These are phyloP conservation scores for Hypomyces rosellus DNA, from an alignment of 2,329 filamentous ascomycete species.

Conservation along the genomic window DNA sequence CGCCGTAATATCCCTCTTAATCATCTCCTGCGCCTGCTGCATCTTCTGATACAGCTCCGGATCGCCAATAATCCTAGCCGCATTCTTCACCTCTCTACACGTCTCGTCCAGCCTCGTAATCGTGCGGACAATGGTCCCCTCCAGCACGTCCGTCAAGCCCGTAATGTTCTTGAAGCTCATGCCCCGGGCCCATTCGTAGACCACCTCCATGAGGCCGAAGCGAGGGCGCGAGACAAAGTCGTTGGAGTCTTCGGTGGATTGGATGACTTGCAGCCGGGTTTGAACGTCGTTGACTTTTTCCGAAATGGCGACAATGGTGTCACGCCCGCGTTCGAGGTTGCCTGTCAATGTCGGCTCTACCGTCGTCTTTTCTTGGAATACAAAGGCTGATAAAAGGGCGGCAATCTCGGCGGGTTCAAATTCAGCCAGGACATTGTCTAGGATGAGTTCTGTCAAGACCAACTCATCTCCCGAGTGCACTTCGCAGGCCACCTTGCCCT, in stretches of 20 bases:
- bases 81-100: constrained; percentile 95
- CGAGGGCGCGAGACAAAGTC: constrained; percentile 83
- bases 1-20: constrained; percentile 90
- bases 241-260: constrained; percentile 82
- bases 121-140: constrained; percentile 92
- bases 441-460: constrained; percentile 88
- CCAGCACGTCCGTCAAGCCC: constrained; percentile 88
- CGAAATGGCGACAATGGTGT: constrained; percentile 81
- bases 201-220: constrained; percentile 93
- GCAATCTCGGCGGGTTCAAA: constrained; percentile 97
- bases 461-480: constrained; percentile 96
- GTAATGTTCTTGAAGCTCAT: constrained; percentile 99
- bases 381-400: constrained; percentile 85
- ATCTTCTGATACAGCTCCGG: constrained; percentile 93
- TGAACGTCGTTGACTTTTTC: constrained; percentile 91
- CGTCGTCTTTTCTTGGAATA: constrained; percentile 96
- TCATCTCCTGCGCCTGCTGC: constrained; percentile 94
- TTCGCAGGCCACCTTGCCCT: constrained; percentile 97
- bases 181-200: constrained; percentile 95
- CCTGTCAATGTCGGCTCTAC: constrained; percentile 73
- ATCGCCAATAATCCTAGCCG: constrained; percentile 90
- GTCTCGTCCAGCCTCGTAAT: constrained; percentile 94
- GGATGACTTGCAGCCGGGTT: constrained; percentile 84
- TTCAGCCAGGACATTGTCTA: constrained; percentile 92
- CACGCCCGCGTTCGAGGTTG: constrained; percentile 73